Base-by-base conservation (phyloP, 2,329 filamentous ascomycete species). In the Xylariaceae sp. region DNA sequence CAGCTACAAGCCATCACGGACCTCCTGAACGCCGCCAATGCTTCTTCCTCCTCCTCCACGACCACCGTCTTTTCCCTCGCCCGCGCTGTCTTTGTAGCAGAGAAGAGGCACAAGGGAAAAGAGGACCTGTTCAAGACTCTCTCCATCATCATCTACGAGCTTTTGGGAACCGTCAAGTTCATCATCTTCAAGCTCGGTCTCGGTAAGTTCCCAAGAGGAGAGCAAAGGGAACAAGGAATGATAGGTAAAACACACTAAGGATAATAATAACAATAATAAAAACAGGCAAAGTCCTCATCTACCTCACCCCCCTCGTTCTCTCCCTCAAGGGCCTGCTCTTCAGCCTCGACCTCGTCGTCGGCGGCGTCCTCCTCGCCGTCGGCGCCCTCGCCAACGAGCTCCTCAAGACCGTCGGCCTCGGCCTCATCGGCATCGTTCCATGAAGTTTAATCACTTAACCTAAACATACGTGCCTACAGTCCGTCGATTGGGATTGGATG, bases 101-200 rank as follows among this genome's bases (percentile, higher is more conserved):
- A 47, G 31, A 34, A 38, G 6, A 41, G 47, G 36, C 40, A 39
- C 36, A n/a, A n/a, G n/a, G 40, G 46, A 31, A 53, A 52, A 41
- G 44, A 40, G 4, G 48, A 50, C 26, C 43, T 55, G 24, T 51
- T 55, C 48, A 48, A 45, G 44, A 53, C 48, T 2, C 37, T 54
- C 3, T 50, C 50, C 3, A 21, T 43, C 34, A 53, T 55, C 41
- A 32, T 53, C n/a, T 53, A 26, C 18, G 51, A 55, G 41, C 18
- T 54, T 11, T 49, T 55, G 28, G 43, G 39, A 15, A 53, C 53
- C 29, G 46, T 52, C 21, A 55, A 54, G 50, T 43, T 47, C 18
- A 46, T 53, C 37, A 47, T 55, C 38, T 46, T 50, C 44, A 55
- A 55, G 50, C 47, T 55, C 21, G 53, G 53, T 24, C 51, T 55